Evolutionary conservation across 208 protist genomes (phyloP).

Genomic region (Wallacemonas rigidus): DNA sequence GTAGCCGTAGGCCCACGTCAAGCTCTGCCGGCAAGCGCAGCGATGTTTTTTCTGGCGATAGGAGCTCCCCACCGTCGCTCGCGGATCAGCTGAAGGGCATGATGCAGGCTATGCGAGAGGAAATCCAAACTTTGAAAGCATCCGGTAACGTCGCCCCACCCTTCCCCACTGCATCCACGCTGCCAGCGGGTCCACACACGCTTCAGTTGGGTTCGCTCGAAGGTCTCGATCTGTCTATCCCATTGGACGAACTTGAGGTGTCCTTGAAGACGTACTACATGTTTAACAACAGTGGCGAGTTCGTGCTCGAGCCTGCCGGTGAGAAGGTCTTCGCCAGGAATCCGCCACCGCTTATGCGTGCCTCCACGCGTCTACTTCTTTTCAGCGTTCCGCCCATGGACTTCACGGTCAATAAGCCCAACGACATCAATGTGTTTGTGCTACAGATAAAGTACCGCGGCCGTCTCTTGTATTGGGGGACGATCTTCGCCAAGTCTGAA

Average conservation of each 20-base stretch:
- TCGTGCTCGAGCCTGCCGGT: constrained; percentile 44
- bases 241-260: constrained; percentile 50
- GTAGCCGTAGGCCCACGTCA: not conserved
- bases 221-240: constrained; percentile 51
- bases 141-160: constrained; percentile 13
- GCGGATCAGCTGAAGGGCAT: constrained; percentile 25
- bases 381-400: constrained; percentile 46
- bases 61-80: not conserved
- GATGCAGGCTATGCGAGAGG: constrained; percentile 29
- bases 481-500: constrained; percentile 30
- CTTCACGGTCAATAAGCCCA: constrained; percentile 42
- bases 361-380: constrained; percentile 27
- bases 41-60: constrained; percentile 1
- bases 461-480: constrained; percentile 56
- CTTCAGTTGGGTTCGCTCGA: constrained; percentile 46
- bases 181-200: constrained; percentile 40
- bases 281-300: constrained; percentile 39
- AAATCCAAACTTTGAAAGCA: constrained; percentile 28
- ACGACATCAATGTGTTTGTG: constrained; percentile 60
- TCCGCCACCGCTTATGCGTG: constrained; percentile 31
- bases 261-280: constrained; percentile 61
- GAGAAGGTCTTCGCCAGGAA: constrained; percentile 32
- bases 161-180: constrained; percentile 36
- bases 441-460: constrained; percentile 45
- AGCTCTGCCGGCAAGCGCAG: not conserved